Conservation (phyloP, 2,329 filamentous ascomycete species). For the Penicillium sp. region DNA sequence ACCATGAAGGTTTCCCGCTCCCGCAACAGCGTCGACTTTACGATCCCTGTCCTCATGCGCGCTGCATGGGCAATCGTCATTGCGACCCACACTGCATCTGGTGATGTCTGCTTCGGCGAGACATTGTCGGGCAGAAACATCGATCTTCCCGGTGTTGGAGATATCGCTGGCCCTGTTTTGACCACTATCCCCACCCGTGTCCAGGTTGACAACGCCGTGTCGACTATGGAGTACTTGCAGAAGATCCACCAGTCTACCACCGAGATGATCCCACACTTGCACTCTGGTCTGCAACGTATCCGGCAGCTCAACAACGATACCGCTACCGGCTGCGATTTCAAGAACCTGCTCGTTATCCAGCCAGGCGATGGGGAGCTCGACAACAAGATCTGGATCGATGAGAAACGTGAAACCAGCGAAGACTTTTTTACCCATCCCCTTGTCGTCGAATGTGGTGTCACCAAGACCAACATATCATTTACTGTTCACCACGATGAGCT, state of each 20-base stretch:
- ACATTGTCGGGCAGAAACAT: conserved; percentile 56
- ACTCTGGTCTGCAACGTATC: conserved; percentile 57
- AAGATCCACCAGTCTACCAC: conserved; percentile 58
- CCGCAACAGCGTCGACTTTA: conserved; percentile 32
- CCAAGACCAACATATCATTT: conserved; percentile 54
- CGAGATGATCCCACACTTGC: conserved; percentile 63
- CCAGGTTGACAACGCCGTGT: conserved; percentile 38
- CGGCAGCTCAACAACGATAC: conserved; percentile 54
- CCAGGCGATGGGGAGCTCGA: conserved; percentile 26
- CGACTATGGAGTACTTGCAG: conserved; percentile 53
- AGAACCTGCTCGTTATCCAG: conserved; percentile 50
- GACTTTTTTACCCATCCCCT: conserved; percentile 60
- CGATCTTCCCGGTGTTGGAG: conserved; percentile 49
- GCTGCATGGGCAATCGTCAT: conserved; percentile 55
- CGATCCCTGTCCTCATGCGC: conserved; percentile 53
- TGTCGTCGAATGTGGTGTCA: conserved; percentile 64
- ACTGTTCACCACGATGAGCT: conserved; percentile 67
- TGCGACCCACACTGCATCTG: conserved; percentile 48
- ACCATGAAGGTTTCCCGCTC: conserved; percentile 25
- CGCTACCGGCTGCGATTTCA: conserved; percentile 48
- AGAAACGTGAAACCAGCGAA: conserved; percentile 57
- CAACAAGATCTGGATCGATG: conserved; percentile 31
- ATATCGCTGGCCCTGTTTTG: conserved; percentile 48
- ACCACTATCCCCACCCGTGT: conserved; percentile 43
- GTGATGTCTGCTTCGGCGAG: conserved; percentile 56